Evolutionary conservation across 176 grass and related monocot genomes (phyloP), one percentile per base, ranked within the genome.

Genomic region (Cymbopogon citratus): DNA sequence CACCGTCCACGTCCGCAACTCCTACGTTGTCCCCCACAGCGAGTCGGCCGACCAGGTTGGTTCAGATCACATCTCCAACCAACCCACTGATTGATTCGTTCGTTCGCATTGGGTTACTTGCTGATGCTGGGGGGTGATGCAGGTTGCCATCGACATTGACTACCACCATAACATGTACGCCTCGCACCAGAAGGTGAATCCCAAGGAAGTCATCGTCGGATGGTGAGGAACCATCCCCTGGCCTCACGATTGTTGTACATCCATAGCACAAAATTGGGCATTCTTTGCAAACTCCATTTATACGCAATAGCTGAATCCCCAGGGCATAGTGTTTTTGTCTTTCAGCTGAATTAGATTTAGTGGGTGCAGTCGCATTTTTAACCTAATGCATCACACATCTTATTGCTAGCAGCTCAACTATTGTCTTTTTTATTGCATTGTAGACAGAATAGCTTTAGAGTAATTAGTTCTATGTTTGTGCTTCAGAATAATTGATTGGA

Each of bases 141-240:
- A 99, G 96, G 96, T 99, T 81, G 96, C 96, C 59, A 78, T 99
- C 27, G 92, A 95, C 82, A 91, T 95, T 60, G 92, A 99, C 75
- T 98, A 98, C 81, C 92, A 98, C 83, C 96, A 90, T 41, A 95
- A 91, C 85, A 95, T 99, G 90, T 99, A 91, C 25, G 49, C 82
- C 18, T 99, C 92, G 16, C 92, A 95, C 83, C 92, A 93, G 18
- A 99, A 95, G 85, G 92, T 95, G 35, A 95, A 95, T 76, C 87
- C 92, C 19, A 95, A 99, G 79, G 92, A 99, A 79, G 91, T 85
- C 25, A 81, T 99, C 73, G 96, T 99, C 40, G 96, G 96, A 90
- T 99, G 96, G 96, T 99, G 89, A 78, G 60, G 16, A 26, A 51
- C 2, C 12, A 29, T 11, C 68, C 24, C 26, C 66, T 31, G 13